These are phyloP conservation scores for Priceomyces medius DNA, from an alignment of 805 yeast species.

Conservation along the genomic window DNA sequence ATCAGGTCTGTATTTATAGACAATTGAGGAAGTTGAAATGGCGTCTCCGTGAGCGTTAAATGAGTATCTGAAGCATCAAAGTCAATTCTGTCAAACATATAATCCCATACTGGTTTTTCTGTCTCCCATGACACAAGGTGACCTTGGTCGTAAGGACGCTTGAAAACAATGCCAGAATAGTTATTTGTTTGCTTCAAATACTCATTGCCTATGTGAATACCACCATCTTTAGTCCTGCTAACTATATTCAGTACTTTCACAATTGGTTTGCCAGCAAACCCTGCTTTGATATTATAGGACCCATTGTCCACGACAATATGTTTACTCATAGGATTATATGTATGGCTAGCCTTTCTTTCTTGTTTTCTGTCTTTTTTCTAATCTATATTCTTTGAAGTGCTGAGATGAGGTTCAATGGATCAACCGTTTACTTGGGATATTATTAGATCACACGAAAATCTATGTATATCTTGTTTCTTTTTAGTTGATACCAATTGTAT, in stretches of 20 bases:
- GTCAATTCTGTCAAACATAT: conserved; percentile 45
- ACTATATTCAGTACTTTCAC: conserved; percentile 64
- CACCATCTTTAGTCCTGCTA: conserved; percentile 72
- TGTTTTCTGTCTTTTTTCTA: no score
- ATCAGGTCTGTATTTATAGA: conserved; percentile 88
- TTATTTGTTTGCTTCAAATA: conserved; percentile 64
- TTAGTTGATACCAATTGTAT: no score
- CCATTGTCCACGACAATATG: conserved; percentile 84
- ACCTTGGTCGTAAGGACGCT: conserved; percentile 86
- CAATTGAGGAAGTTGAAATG: conserved; percentile 76
- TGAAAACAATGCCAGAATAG: conserved; percentile 67
- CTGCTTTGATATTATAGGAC: conserved; percentile 69
- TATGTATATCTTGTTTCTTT: no score
- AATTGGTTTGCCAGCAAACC: conserved; percentile 37
- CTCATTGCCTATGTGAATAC: conserved; percentile 67
- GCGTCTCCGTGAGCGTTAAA: conserved; percentile 74
- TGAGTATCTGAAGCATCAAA: conserved; percentile 36
- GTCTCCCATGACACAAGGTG: conserved; percentile 89
- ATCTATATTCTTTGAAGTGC: no score
- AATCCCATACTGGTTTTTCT: conserved; percentile 89
- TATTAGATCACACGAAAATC: no score
- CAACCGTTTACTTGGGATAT: no score
- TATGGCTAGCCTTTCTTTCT: no score
- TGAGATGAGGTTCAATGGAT: no score
- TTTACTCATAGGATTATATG: conserved; percentile 8